These are phyloP conservation scores for Areca catechu DNA, from an alignment of 176 grass and related monocot species.

Conservation along the genomic window DNA sequence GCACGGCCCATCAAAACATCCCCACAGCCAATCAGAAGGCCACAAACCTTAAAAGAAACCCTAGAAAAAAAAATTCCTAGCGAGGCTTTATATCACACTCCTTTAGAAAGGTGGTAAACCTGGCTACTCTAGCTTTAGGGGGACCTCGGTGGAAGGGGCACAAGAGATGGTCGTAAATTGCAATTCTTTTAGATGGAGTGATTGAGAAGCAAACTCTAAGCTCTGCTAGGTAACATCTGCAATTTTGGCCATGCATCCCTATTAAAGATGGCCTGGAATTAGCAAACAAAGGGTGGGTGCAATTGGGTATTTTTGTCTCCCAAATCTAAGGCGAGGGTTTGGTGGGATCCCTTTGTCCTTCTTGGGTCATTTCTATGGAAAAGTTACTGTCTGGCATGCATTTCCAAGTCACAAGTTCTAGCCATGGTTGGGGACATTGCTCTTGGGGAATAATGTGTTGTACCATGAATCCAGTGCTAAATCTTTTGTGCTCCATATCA, in stretches of 20 bases:
- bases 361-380: too few species aligned
- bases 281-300: conserved; percentile 7
- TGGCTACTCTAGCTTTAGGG: conserved; percentile 2
- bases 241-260: conserved; percentile 9
- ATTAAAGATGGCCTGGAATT: background rate
- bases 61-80: background rate
- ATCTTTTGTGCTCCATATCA: too few species aligned
- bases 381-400: too few species aligned
- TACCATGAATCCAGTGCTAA: too few species aligned
- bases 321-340: conserved; percentile 1
- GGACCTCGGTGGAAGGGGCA: background rate
- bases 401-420: too few species aligned
- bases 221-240: conserved; percentile 19
- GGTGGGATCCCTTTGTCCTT: too few species aligned
- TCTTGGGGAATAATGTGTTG: too few species aligned
- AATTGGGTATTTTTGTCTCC: conserved; percentile 9
- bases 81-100: background rate
- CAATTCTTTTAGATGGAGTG: conserved; percentile 9
- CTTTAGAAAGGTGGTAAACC: too few species aligned
- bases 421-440: too few species aligned
- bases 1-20: too few species aligned
- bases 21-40: too few species aligned
- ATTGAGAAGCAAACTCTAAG: conserved; percentile 7
- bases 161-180: conserved; percentile 9
- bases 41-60: background rate